Evolutionary conservation across 805 yeast genomes (phyloP).

Genomic region (Candida adriatica): DNA sequence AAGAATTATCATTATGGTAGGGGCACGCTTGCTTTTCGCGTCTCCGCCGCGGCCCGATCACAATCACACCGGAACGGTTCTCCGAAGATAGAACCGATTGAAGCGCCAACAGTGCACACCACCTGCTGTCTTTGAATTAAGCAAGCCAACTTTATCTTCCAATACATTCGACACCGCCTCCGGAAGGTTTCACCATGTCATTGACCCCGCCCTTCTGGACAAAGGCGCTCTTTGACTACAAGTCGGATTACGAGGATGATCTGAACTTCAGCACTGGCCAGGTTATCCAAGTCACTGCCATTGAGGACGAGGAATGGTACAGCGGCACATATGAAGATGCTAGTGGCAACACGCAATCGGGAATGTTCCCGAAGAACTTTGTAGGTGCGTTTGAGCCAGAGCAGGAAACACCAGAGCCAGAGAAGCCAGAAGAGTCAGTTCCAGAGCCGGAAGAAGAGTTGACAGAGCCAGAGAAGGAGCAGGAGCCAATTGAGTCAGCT

Average conservation of each 20-base stretch:
- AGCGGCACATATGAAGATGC: slow-evolving; percentile 51
- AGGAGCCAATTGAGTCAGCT: neutral
- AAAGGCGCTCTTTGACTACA: slow-evolving; percentile 60
- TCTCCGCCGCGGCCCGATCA: too few species aligned
- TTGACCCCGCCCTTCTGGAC: slow-evolving; percentile 67
- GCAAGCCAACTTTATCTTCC: too few species aligned
- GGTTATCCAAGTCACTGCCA: slow-evolving; percentile 61
- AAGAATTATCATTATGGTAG: too few species aligned
- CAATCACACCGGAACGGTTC: too few species aligned
- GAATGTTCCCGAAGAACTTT: slow-evolving; percentile 85
- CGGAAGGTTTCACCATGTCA: too few species aligned
- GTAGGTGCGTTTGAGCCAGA: slow-evolving; percentile 35
- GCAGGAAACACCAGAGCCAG: slow-evolving; percentile 1
- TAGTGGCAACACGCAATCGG: slow-evolving; percentile 41
- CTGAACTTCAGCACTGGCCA: slow-evolving; percentile 64
- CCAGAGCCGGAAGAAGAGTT: slow-evolving; percentile 4
- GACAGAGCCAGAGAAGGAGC: neutral
- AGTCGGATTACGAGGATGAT: slow-evolving; percentile 77
- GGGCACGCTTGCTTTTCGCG: too few species aligned
- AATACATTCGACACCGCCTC: too few species aligned
- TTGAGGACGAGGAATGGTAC: slow-evolving; percentile 93
- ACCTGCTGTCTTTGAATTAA: too few species aligned
- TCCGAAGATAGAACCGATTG: too few species aligned
- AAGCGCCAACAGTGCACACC: too few species aligned
- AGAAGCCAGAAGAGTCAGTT: slow-evolving; percentile 1